Evolutionary conservation across 352 stramenopile species (phyloP).

Genomic region (Globisporangium spiculum): DNA sequence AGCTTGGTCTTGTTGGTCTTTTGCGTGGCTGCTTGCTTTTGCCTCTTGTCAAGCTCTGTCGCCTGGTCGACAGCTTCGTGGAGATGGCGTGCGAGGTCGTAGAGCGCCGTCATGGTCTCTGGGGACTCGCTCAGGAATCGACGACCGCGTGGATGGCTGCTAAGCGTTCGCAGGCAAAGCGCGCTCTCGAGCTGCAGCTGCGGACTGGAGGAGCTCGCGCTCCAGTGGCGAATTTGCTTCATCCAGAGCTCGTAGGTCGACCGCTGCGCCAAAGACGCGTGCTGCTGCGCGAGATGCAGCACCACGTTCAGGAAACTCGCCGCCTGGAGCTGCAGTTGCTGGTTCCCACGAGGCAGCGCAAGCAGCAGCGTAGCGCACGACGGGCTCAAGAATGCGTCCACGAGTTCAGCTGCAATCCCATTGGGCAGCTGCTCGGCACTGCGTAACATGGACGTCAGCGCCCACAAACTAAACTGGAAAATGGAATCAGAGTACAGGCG

Average conservation of each 20-base stretch:
- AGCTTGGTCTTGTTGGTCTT: background rate
- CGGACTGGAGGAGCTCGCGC: conserved; percentile 1
- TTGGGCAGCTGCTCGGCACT: conserved; percentile 22
- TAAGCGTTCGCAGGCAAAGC: conserved; percentile 53
- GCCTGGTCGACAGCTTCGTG: conserved; percentile 28
- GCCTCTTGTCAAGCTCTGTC: background rate
- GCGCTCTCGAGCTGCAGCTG: conserved; percentile 40
- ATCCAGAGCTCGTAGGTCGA: conserved; percentile 65
- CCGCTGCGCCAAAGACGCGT: conserved; percentile 26
- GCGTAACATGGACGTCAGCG: conserved; percentile 35
- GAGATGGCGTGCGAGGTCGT: conserved; percentile 41
- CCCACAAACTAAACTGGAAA: conserved; percentile 34
- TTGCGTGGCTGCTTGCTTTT: background rate
- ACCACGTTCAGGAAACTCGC: conserved; percentile 43
- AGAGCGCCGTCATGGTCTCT: conserved; percentile 49
- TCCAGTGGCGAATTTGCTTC: conserved; percentile 53
- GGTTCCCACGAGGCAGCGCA: conserved; percentile 32
- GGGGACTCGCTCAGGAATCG: conserved; percentile 50
- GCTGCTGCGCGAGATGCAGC: conserved; percentile 41
- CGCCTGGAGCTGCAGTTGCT: conserved; percentile 40
- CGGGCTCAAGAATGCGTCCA: conserved; percentile 37
- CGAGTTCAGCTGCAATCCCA: conserved; percentile 18
- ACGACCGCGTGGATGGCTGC: conserved; percentile 40
- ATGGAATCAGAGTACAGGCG: no score
- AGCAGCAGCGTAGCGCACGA: conserved; percentile 37